These are phyloP conservation scores for Haplosporangium sp. DNA, from an alignment of 371 early-diverging fungal species.

Conservation along the genomic window DNA sequence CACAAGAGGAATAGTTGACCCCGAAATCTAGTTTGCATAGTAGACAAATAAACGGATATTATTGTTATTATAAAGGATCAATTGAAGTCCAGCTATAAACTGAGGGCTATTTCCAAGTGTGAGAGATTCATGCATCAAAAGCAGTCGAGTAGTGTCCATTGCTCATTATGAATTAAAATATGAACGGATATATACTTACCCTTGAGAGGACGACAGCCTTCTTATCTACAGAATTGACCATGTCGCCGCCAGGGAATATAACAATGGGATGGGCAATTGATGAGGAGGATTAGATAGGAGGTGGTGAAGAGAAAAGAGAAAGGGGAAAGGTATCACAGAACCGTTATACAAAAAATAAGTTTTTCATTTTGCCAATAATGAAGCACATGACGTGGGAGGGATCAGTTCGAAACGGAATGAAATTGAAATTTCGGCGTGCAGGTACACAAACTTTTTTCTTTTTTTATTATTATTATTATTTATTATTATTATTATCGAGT, in stretches of 20 bases:
- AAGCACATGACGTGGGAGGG: not conserved
- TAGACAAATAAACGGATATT: not conserved
- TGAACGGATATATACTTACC: slow-evolving; percentile 10
- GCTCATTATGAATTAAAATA: not conserved
- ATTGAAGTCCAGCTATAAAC: not conserved
- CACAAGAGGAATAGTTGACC: slow-evolving; percentile 39
- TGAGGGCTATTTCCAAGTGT: not conserved
- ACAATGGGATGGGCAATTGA: not conserved
- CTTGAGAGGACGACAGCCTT: slow-evolving; percentile 48
- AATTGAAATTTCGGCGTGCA: not conserved
- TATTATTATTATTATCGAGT: too few species aligned
- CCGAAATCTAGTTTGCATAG: slow-evolving; percentile 29
- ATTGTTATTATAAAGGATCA: not conserved
- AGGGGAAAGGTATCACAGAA: not conserved
- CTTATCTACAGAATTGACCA: slow-evolving; percentile 36
- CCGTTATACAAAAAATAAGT: not conserved
- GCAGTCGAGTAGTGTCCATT: not conserved
- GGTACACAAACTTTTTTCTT: not conserved
- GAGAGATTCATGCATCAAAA: not conserved
- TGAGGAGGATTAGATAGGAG: not conserved
- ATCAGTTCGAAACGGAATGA: not conserved
- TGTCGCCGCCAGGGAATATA: slow-evolving; percentile 2
- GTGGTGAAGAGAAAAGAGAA: not conserved
- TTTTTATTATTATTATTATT: too few species aligned
- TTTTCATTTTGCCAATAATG: not conserved